Base-by-base conservation (phyloP, 495 filamentous ascomycete genomes). In the Copromyces sp. region DNA sequence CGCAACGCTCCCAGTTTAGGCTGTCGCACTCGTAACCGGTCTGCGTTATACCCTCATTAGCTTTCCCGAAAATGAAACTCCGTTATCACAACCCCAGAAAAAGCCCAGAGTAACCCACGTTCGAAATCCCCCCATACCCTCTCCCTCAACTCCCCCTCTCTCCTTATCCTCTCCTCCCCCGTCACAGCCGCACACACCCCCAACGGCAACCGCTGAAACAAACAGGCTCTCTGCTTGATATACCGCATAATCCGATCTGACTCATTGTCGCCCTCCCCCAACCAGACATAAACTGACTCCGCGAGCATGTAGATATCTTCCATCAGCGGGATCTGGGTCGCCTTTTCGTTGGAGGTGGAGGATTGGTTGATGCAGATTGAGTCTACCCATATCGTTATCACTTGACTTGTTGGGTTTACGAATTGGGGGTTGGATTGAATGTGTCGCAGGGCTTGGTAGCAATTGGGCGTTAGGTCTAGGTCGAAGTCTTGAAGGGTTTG, bases 341-440 rank as follows among this genome's bases (percentile, higher is more conserved):
- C 71, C 71, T 77, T 81, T 61, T 83, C 82, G 2, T 73, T 38
- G 8, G 71, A 20, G 71, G 79, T 69, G 41, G 41, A 14, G 16
- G 68, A 39, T 74, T 84, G 82, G 71, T 83, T 73, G 70, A 84
- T 83, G 73, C 82, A 84, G 12, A 83, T 78, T 2, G 79, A 72
- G 53, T 83, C 82, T 38, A 81, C 74, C 80, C 80, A 82, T 6
- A 24, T 24, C 24, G 24, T 24, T 24, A 24, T 24, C 24, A 24
- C 24, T 24, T 24, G 24, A 24, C 24, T 24, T 24, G 0, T 24
- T 24, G 24, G 24, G 24, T 24, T 24, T 24, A 24, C 24, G 24
- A 24, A 24, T 24, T 24, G 24, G 24, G 24, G 24, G 1, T 24
- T 24, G 24, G 24, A 24, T 24, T 24, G 24, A 24, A 82, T 35